Evolutionary conservation across 2,329 filamentous ascomycete genomes (phyloP), one percentile per base, ranked within the genome.

Genomic region (Fusarium equiseti): DNA sequence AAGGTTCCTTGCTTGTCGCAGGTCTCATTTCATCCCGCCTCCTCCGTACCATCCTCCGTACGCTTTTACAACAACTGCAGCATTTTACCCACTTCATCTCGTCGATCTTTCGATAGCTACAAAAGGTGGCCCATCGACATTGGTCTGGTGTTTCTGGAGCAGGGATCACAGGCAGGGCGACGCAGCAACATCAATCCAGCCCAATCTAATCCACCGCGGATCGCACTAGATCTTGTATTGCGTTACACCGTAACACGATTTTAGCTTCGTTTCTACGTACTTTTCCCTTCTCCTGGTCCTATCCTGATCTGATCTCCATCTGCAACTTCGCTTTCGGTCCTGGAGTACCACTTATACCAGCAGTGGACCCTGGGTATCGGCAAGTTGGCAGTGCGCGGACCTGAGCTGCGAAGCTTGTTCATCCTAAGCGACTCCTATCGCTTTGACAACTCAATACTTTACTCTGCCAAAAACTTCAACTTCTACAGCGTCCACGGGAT

Each of bases 161-260:
- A 73, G 68, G 71, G 68, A 70, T 74, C 53, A 51, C 56, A 50
- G 43, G 26, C 64, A 59, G 57, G 68, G 50, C 55, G 50, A 38
- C 57, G 26, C 46, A 58, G 44, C 22, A 15, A 8, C 42, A 26
- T 38, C 35, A 38, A n/a, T n/a, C 35, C 35, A 44, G 42, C 15
- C 10, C 22, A 44, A 44, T 44, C 26, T 24, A 55, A 63, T 52
- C 46, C 49, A 63, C 65, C 54, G 54, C 59, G 60, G 68, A 71
- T 71, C 68, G 42, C 59, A 63, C 62, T 62, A 64, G 32, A 58
- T 60, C 48, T 63, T 70, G 66, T 63, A 55, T 63, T 53, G 49
- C 58, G 66, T 68, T 71, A 56, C 59, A 57, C 43, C 45, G 31
- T 32, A 44, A 22, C 48, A 44, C 48, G 44, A 40, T 54, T n/a